Conservation (phyloP, 2,329 filamentous ascomycete species). For the Clonostachys byssicola region DNA sequence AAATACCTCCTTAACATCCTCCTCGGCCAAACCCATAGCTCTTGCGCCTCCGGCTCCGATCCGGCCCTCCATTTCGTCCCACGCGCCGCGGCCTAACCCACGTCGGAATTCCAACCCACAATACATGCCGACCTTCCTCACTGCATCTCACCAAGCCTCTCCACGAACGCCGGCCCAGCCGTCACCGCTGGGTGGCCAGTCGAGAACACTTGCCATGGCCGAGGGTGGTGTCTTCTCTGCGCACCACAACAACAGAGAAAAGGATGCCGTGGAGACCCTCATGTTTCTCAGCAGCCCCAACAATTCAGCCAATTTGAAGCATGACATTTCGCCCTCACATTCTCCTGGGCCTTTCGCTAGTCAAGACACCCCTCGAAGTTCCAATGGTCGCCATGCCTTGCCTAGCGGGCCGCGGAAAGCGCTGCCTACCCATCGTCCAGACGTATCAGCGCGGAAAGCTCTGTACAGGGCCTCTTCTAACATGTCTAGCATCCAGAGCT, state of each 20-base stretch:
- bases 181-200: conserved; percentile 17
- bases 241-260: conserved; percentile 63
- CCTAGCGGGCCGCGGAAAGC: conserved; percentile 48
- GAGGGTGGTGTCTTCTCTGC: conserved; percentile 62
- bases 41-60: conserved; percentile 53
- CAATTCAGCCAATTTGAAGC: conserved; percentile 61
- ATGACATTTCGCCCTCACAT: conserved; percentile 40
- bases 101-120: conserved; percentile 47
- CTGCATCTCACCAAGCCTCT: conserved; percentile 42
- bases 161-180: conserved; percentile 35
- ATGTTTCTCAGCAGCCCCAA: conserved; percentile 79
- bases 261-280: conserved; percentile 76
- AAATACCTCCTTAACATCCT: conserved; percentile 28
- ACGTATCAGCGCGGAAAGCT: conserved; percentile 34
- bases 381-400: conserved; percentile 25
- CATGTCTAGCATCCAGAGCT: conserved; percentile 24
- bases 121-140: conserved; percentile 45
- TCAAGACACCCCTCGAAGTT: conserved; percentile 7
- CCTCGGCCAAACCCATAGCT: conserved; percentile 22
- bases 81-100: conserved; percentile 27
- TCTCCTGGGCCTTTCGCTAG: conserved; percentile 21
- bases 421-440: conserved; percentile 42
- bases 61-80: conserved; percentile 35
- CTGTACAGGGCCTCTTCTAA: conserved; percentile 43
- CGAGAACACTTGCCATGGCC: conserved; percentile 24